Evolutionary conservation across 139 green algal species (phyloP), one percentile per base, ranked within the genome.

Genomic region (Volvox africanus): DNA sequence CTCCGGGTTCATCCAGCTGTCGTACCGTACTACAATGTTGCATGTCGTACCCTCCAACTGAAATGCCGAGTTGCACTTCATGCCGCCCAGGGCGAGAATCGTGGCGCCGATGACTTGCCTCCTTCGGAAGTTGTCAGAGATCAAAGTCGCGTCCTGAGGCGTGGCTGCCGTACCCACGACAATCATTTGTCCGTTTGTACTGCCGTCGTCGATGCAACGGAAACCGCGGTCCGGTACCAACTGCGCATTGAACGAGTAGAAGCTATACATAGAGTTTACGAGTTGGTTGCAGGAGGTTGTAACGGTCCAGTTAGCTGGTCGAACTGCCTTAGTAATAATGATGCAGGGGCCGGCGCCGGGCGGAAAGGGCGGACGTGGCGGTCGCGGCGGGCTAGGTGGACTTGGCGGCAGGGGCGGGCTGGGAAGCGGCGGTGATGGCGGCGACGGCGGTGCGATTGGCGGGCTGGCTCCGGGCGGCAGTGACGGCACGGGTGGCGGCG

Each of bases 321-420:
- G 86, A 16, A 83, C 82, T 69, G 86, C 86, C 50, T 76, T 90
- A 55, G 18, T 20, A 9, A 90, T 32, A 19, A 90, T 55, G 44
- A 90, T 90, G 73, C 86, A 90, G 69, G 86, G 86, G 24, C 86
- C 86, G 50, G 82, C 30, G 30, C 86, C 86, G 18, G 86, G 86
- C 30, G 86, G 86, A 44, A 90, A 83, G 18, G 86, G 86, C 30
- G 86, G 86, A 12, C 86, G 44, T 13, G 86, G 86, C 0, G 86
- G 86, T 2, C 84, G 83, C 35, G 67, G 67, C 19, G 82, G 82
- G 32, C 21, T 65, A 20, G 85, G 85, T 2, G 86, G 86, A 55
- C 20, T 83, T 21, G 86, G 86, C 37, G 86, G 86, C 28, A 14
- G 21, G 0, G 85, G 85, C 28, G 83, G 85, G 28, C 0, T 65